Base-by-base conservation (phyloP, 1,139 yeast species). In the Pneumocystis wakefieldiae region DNA sequence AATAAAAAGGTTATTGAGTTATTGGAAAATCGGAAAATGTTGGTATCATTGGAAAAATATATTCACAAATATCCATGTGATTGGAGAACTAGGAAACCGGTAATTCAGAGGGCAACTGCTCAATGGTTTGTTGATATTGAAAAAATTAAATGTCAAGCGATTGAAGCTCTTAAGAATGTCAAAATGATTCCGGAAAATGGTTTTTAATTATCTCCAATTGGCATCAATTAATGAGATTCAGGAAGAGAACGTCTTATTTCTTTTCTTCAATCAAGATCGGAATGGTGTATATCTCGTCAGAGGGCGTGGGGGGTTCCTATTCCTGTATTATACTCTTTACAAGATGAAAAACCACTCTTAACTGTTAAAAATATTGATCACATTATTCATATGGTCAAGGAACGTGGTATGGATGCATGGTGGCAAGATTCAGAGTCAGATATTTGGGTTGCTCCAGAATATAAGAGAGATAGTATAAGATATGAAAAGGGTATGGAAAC, bases 251-350 rank as follows among this genome's bases (percentile, higher is more conserved):
- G 98, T 67, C 78, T 92, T 57, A 71, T 79, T 1, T 82, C 95
- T 42, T 92, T 91, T 71, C 81, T 91, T 38, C 78, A 77, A 24
- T 84, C 85, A 63, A 82, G 99, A 74, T 83, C 84, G 66, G 98
- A 92, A 72, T 92, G 99, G 99, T 92, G 99, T 74, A 90, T 92
- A 61, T 91, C 97, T 0, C 80, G 99, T 69, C 99, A 92, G 73
- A 81, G 99, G 68, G 80, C 83, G n/a, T 92, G 99, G 99, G 99
- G 99, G 61, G 97, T 92, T 55, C 98, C 98, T 0, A 86, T 92
- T 59, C 98, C 98, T 0, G 92, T 88, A 0, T 75, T 92, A 4
- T 87, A 86, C 73, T 75, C 83, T 66, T 80, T 79, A 62, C 77
- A 77, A 19, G 81, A 85, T 1, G 83, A 80, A 17, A 83, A 81